Evolutionary conservation across 345 rosid species (phyloP), one percentile per base, ranked within the genome.

Genomic region (Melaleuca alternifolia): DNA sequence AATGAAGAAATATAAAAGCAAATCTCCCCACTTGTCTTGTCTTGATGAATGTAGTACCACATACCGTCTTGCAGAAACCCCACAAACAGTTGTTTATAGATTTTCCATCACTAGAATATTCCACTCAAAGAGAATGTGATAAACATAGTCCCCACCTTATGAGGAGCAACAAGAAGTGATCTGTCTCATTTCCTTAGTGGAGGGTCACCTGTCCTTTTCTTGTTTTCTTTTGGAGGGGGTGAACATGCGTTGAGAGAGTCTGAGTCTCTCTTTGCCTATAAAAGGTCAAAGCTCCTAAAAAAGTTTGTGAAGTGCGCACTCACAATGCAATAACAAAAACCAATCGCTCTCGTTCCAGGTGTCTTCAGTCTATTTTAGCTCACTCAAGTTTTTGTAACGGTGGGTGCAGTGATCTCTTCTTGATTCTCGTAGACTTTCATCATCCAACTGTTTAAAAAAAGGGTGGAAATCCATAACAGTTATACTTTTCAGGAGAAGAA

Each of bases 401-500:
- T 71, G 4, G 79, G 79, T 71, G 46, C 33, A 33, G 79, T 21
- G 24, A 33, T 71, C 48, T 37, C 79, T 71, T 41, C 79, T 71
- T 18, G 48, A 71, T 71, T 71, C 46, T 33, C 48, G 9, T 71
- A 33, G 79, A 71, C 13, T 33, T 18, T 71, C 48, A 21, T 71
- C 48, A 16, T 71, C 79, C 79, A 33, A 71, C 46, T 18, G 18
- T 41, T 41, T 37, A 1, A 65, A 16, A 18, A 37, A 65, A 65
- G 21, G 77, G 33, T 65, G 16, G 44, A 51, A 50, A 20, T 83
- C 33, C 77, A 7, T 65, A 65, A 33, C 77, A 33, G 4, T 33
- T 33, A 33, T 8, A 21, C 57, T 46, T 50, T 62, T 37, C 91
- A 92, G 96, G 94, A 93, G 79, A 91, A 83, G 71, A 92, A 92